Base-by-base conservation (phyloP, 148 eudicot genomes). In the Silene latifolia region DNA sequence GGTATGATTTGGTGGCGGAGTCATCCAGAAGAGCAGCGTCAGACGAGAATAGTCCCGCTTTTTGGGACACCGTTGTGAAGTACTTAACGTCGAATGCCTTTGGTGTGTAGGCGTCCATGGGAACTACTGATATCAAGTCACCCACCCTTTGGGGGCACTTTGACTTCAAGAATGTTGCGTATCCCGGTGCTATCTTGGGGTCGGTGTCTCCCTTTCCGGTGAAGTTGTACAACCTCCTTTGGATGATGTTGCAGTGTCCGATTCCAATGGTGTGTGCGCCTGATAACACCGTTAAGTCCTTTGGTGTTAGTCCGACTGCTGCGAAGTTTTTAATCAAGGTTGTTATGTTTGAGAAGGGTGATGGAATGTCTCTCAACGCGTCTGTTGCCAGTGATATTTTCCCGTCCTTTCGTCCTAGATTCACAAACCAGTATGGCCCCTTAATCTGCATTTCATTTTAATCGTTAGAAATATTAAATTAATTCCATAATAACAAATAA, bases 181-280 rank as follows among this genome's bases (percentile, higher is more conserved):
- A 89, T n/a, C 61, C 48, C 0, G 84, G 80, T 57, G 82, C 74
- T 39, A 91, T 0, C 8, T 86, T 8, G 0, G 97, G 97, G 74
- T 91, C 93, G 0, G 77, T 64, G 66, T 88, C 91, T 0, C 85
- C 90, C 27, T 73, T 77, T 20, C 93, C 97, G 17, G 84, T 86
- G 86, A 85, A 88, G 53, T 91, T 91, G 88, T 89, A 89, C 25
- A 91, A 54, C 1, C 97, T 84, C 13, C 11, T 60, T 3, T 64
- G 0, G 65, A 89, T 75, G 58, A 72, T 42, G 20, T 65, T 25
- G 82, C 97, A 91, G 42, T 87, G 93, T 4, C 85, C 77, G 7
- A 78, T 73, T 58, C 97, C 93, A 13, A 87, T 85, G 14, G 97
- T 87, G 82, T 91, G 97, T 48, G 84, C 81, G 68, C 93, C 93